These are phyloP conservation scores for Trametes sp. DNA, from an alignment of 1,284 basidiomycete species.

Conservation along the genomic window DNA sequence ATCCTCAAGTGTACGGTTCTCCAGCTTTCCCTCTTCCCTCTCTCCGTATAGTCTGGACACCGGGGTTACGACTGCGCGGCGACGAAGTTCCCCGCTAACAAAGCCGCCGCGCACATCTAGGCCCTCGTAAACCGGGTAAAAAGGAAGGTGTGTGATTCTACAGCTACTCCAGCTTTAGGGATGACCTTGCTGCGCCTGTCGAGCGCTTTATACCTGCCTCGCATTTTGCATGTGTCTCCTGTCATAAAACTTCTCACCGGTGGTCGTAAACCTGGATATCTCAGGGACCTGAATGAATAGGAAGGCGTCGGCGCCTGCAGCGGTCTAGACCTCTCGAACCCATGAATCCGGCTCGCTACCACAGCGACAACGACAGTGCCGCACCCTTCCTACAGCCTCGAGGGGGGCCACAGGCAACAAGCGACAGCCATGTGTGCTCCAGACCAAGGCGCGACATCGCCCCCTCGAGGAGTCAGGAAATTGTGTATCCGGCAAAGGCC, in stretches of 20 bases:
- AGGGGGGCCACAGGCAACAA: not conserved
- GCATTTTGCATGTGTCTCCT: not conserved
- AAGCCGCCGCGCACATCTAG: no score
- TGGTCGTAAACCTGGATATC: conserved; percentile 4
- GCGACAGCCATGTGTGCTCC: not conserved
- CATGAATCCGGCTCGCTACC: not conserved
- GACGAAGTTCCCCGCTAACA: no score
- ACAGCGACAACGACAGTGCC: not conserved
- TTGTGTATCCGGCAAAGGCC: conserved; percentile 1
- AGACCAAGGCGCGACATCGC: conserved; percentile 15
- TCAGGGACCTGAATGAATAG: not conserved
- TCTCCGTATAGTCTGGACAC: not conserved
- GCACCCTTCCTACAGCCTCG: not conserved
- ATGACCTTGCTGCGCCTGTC: no score
- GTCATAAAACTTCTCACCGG: not conserved
- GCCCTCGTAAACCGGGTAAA: no score
- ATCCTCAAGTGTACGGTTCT: no score
- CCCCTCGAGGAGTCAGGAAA: not conserved
- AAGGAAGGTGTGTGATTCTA: no score
- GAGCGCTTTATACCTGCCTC: not conserved
- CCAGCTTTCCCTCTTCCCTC: not conserved
- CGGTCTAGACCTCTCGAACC: conserved; percentile 5
- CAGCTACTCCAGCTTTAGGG: no score
- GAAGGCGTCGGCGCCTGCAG: not conserved
- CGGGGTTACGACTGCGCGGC: no score